Conservation (phyloP, 2,329 filamentous ascomycete genomes). For the Geosmithia morbida region DNA sequence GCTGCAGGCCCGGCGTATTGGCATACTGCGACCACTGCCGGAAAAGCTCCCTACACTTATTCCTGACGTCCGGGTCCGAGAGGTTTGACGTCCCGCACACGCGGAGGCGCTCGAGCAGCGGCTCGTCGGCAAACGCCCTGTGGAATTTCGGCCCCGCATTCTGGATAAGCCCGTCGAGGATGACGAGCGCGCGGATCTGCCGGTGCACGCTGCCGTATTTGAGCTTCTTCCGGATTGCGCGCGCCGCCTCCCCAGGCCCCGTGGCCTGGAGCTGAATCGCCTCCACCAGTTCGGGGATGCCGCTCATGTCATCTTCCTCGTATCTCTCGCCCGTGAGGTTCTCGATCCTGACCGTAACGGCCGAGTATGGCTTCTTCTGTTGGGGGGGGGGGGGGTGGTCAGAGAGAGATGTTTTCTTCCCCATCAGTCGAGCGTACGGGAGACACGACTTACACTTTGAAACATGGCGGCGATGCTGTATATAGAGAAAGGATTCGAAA, state of each 20-base stretch:
- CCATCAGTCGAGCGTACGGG: too few relatives aligned
- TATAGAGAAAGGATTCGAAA: too few relatives aligned
- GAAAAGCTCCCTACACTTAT: constrained; percentile 80
- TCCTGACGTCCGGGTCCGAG: constrained; percentile 72
- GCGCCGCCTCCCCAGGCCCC: constrained; percentile 77
- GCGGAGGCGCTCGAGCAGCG: constrained; percentile 77
- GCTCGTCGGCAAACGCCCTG: constrained; percentile 76
- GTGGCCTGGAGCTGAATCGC: constrained; percentile 80
- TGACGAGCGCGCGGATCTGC: constrained; percentile 74
- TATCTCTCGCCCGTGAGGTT: constrained; percentile 79
- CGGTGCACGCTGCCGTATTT: constrained; percentile 95
- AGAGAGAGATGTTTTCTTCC: too few relatives aligned
- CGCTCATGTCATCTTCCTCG: constrained; percentile 81
- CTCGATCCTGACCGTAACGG: constrained; percentile 86
- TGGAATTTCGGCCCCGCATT: constrained; percentile 86
- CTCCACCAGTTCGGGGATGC: constrained; percentile 88
- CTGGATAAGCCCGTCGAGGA: constrained; percentile 86
- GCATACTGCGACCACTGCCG: constrained; percentile 74
- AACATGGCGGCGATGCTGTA: constrained; percentile 11
- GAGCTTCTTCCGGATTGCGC: constrained; percentile 92
- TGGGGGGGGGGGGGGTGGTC: too few relatives aligned
- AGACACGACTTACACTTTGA: constrained; percentile 15
- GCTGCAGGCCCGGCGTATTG: constrained; percentile 62
- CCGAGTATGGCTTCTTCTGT: constrained; percentile 68
- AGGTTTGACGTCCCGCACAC: constrained; percentile 75